Evolutionary conservation across 1,139 yeast genomes (phyloP), one percentile per base, ranked within the genome.

Genomic region (Suhomyces choctaworum): DNA sequence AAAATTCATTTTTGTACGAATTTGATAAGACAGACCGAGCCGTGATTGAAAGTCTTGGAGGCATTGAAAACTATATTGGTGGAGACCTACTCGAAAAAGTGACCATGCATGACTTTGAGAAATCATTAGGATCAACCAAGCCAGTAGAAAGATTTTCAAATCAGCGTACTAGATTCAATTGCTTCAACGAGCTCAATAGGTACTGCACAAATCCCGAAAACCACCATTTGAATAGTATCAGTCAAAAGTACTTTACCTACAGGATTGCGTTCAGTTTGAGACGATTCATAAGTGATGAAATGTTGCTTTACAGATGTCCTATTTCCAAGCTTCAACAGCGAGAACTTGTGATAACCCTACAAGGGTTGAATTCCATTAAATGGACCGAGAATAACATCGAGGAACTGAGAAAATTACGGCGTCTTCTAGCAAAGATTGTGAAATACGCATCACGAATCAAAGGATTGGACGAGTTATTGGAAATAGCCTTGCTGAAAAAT

Each of bases 1-100:
- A 66, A 2, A 58, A 70, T 12, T 80, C 87, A 2, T 74, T 72
- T 40, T 53, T 78, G 11, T 80, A 77, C 51, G 64, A 67, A 23
- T 57, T 67, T 19, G 77, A 71, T 41, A 76, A 70, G 17, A 48
- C 69, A 8, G 81, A 74, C 25, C 15, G 21, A 5, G 26, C 26
- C 12, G 20, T 43, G 21, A 34, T 38, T 9, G 22, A 31, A 14
- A 36, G 34, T 4, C n/a, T 14, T 9, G 39, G 34, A 9, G 29
- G 26, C 4, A 6, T 14, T 9, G 29, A 24, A 1, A 16, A 13
- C 14, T 33, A 15, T 16, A 25, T 29, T 28, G 36, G 27, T 20
- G 40, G 31, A 3, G 25, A 21, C 17, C 19, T 30, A 24, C 48
- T 56, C 10, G 45, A 46, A n/a, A 45, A 43, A 16, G 49, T 64